phyloP scores from a whole-genome alignment of 805 yeast genomes.

The Torulaspora delbrueckii region DNA sequence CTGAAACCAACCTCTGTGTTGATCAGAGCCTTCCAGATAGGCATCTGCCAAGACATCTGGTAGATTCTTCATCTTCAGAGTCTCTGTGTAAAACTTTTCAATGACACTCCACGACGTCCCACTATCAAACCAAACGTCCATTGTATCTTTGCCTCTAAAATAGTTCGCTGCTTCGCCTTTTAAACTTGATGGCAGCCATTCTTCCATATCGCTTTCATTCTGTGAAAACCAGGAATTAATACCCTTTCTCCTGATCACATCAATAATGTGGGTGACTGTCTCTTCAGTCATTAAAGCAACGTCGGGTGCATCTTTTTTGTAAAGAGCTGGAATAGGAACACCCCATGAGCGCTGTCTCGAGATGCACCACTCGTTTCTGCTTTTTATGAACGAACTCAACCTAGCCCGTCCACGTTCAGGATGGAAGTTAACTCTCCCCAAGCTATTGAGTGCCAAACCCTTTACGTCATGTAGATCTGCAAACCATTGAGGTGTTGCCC shows the following conservation, averaged over 20 bases:
- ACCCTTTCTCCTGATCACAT: slow-evolving; percentile 52
- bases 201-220: slow-evolving; percentile 38
- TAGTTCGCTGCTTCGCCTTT: slow-evolving; percentile 42
- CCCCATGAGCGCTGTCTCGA: slow-evolving; percentile 98
- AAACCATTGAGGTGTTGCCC: slow-evolving; percentile 97
- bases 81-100: slow-evolving; percentile 35
- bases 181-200: slow-evolving; percentile 66
- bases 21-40: slow-evolving; percentile 97
- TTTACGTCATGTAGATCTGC: slow-evolving; percentile 77
- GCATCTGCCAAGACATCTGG: slow-evolving; percentile 61
- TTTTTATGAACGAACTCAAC: slow-evolving; percentile 62
- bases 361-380: slow-evolving; percentile 94
- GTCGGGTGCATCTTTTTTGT: slow-evolving; percentile 49
- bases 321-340: slow-evolving; percentile 90
- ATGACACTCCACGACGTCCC: slow-evolving; percentile 77
- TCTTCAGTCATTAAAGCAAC: slow-evolving; percentile 56
- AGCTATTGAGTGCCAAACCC: slow-evolving; percentile 51
- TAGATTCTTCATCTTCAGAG: slow-evolving; percentile 31
- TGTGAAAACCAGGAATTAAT: slow-evolving; percentile 75
- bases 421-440: slow-evolving; percentile 59
- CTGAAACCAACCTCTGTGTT: slow-evolving; percentile 99
- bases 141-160: slow-evolving; percentile 75
- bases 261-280: slow-evolving; percentile 54
- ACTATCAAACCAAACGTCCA: slow-evolving; percentile 99
- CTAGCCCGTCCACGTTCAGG: slow-evolving; percentile 74